These are phyloP conservation scores for Aspergillus quadricinctus DNA, from an alignment of 2,329 filamentous ascomycete species.

Conservation along the genomic window DNA sequence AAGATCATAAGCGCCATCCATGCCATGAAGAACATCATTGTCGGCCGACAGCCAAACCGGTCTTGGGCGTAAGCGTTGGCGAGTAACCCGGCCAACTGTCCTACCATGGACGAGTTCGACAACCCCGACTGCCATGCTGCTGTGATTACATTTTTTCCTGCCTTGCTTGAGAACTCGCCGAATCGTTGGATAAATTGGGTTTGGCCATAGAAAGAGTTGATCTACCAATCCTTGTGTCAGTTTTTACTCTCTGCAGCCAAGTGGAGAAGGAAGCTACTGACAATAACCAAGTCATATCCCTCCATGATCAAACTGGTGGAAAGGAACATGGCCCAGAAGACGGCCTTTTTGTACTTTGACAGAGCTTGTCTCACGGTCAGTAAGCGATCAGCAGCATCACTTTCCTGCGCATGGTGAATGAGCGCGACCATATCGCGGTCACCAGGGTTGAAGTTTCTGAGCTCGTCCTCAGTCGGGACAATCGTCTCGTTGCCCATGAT, in stretches of 20 bases:
- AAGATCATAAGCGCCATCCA: conserved; percentile 12
- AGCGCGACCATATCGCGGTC: neutral
- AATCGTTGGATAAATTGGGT: conserved; percentile 7
- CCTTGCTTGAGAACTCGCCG: conserved; percentile 1
- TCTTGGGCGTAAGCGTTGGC: conserved; percentile 21
- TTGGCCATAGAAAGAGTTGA: conserved; percentile 10
- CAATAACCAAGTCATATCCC: conserved; percentile 18
- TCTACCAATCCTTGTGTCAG: neutral
- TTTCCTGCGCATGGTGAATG: conserved; percentile 10
- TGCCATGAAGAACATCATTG: conserved; percentile 16
- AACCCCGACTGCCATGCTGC: conserved; percentile 28
- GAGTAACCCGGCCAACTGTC: conserved; percentile 19
- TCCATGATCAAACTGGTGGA: conserved; percentile 27
- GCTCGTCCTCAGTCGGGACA: neutral
- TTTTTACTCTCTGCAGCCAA: neutral
- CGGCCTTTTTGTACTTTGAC: conserved; percentile 24
- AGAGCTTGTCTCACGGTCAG: conserved; percentile 21
- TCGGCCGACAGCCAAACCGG: conserved; percentile 20
- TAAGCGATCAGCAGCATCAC: conserved; percentile 20
- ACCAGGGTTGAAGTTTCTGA: neutral
- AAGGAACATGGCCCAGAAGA: conserved; percentile 23
- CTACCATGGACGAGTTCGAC: conserved; percentile 10
- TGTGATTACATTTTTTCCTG: conserved; percentile 10
- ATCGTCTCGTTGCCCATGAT: neutral
- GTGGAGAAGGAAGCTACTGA: neutral